phyloP scores from a whole-genome alignment of 345 rosid genomes.

The Fremontodendron californicum region DNA sequence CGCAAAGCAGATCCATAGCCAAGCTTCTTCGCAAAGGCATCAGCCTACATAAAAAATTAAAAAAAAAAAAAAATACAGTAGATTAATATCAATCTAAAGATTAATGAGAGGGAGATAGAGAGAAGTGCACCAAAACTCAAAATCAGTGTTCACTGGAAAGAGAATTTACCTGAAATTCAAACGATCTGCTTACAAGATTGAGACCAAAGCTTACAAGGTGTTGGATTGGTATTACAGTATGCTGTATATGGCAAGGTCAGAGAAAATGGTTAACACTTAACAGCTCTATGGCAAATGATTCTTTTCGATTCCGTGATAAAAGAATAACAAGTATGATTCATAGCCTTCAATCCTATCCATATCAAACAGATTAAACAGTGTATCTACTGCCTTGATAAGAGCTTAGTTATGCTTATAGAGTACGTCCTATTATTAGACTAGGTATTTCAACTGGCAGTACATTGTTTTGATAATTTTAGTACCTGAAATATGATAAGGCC shows the following conservation, averaged over 20 bases:
- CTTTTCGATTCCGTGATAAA: neutral
- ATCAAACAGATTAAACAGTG: neutral
- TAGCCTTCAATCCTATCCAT: neutral
- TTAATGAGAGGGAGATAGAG: neutral
- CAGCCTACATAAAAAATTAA: constrained; percentile 66
- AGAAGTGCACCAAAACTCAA: neutral
- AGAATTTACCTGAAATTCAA: constrained; percentile 86
- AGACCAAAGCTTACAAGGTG: constrained; percentile 86
- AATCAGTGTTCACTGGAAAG: neutral
- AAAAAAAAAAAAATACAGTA: neutral
- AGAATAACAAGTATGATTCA: neutral
- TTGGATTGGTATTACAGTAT: constrained; percentile 85
- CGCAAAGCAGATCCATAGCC: constrained; percentile 80
- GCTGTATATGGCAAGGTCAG: constrained; percentile 47
- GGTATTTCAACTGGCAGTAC: neutral
- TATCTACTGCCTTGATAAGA: neutral
- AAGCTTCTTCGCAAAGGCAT: constrained; percentile 92
- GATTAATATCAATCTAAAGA: neutral
- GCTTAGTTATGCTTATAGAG: neutral
- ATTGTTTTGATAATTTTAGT: constrained; percentile 9
- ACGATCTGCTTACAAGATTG: constrained; percentile 92
- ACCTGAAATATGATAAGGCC: constrained; percentile 99
- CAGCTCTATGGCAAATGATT: constrained; percentile 5
- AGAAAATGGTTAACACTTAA: constrained; percentile 15
- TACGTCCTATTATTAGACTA: neutral